A percentile compares a stretch with the other conserved stretches of the same genome.
phyloP scores from a whole-genome alignment of 1,139 yeast species.

The Saccharomycopsis hybrid region DNA sequence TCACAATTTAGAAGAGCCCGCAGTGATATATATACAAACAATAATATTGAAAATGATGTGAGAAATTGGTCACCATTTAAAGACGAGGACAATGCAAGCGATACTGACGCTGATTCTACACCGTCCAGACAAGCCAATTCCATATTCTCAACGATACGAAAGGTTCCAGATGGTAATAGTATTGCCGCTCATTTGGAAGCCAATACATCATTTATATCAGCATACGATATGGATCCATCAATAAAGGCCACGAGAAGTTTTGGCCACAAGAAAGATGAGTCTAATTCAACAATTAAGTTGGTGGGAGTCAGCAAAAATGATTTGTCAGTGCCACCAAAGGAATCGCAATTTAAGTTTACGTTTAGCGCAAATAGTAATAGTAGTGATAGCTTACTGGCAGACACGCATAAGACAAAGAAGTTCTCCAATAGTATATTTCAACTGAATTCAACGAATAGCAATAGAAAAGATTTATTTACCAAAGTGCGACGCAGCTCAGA shows the following conservation, averaged over 20 bases:
- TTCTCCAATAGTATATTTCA: background rate
- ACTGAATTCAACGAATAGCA: background rate
- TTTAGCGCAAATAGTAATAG: constrained; percentile 2
- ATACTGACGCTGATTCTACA: constrained; percentile 24
- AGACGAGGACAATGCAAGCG: constrained; percentile 22
- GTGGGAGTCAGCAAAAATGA: constrained; percentile 10
- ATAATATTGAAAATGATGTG: constrained; percentile 26
- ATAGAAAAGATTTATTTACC: background rate
- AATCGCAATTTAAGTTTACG: constrained; percentile 15
- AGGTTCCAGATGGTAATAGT: constrained; percentile 21
- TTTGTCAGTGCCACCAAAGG: constrained; percentile 2
- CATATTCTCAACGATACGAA: constrained; percentile 15
- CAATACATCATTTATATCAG: background rate
- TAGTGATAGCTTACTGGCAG: background rate
- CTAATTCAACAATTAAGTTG: constrained; percentile 13
- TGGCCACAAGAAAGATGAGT: constrained; percentile 21
- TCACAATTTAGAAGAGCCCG: constrained; percentile 14
- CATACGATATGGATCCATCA: background rate
- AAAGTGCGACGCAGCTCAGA: background rate
- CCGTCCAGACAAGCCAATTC: constrained; percentile 12
- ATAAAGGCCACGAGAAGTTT: background rate
- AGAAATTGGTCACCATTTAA: constrained; percentile 31
- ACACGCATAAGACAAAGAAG: background rate
- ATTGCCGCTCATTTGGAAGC: background rate
- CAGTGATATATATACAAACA: constrained; percentile 17